These are phyloP conservation scores for Leccinellum rugosiceps DNA, from an alignment of 768 basidiomycete genomes.

Conservation along the genomic window DNA sequence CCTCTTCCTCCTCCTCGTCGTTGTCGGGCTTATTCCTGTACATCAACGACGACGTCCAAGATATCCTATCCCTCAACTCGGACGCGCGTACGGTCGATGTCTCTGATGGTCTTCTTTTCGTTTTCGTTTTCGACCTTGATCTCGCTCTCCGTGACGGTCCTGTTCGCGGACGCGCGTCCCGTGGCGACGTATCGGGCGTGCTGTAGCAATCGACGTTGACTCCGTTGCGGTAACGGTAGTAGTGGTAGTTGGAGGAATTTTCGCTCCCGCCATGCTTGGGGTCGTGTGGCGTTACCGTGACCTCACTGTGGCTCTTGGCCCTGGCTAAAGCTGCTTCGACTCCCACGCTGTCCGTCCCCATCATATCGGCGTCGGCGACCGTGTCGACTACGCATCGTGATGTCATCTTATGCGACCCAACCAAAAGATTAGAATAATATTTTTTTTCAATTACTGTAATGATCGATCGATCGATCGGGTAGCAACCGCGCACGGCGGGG, in stretches of 20 bases:
- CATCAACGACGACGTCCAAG: conserved; percentile 2
- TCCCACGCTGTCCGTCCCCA: neutral
- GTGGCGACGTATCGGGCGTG: conserved; percentile 23
- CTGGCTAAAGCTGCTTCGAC: neutral
- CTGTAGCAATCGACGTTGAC: conserved; percentile 17
- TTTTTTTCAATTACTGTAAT: neutral
- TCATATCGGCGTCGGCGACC: neutral
- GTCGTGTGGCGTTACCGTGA: neutral
- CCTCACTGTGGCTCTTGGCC: too few relatives aligned
- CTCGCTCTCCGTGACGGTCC: neutral
- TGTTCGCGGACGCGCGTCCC: conserved; percentile 4
- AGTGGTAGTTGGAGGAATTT: neutral
- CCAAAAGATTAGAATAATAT: neutral
- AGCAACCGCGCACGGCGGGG: too few relatives aligned
- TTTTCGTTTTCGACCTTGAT: neutral
- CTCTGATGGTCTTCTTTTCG: neutral
- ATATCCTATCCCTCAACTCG: conserved; percentile 4
- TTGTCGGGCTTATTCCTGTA: neutral
- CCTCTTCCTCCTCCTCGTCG: conserved; percentile 28
- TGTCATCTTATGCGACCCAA: neutral
- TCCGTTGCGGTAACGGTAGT: neutral
- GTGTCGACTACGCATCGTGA: neutral
- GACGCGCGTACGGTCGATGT: neutral
- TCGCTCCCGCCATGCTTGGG: neutral
- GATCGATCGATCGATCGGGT: neutral